Percentiles rank a stretch among this genome's conserved stretches.
Evolutionary conservation across 441 rosid species (phyloP).

Genomic region (Euphorbia schlechtendalii): DNA sequence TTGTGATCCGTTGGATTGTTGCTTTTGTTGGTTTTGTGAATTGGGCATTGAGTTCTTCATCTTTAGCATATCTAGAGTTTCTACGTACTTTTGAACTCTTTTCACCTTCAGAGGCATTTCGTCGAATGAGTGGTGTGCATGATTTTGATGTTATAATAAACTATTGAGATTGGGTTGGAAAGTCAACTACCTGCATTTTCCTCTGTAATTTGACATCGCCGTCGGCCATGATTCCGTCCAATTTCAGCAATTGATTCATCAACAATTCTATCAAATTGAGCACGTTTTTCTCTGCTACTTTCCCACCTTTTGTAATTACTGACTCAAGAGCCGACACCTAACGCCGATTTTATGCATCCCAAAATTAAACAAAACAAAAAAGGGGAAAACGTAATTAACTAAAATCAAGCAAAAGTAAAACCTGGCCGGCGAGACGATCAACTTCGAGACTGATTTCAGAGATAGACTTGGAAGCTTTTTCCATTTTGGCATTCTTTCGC

Average conservation of each 20-base stretch:
- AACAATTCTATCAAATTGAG: slow-evolving; percentile 56
- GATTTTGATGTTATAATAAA: neutral
- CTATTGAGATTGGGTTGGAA: neutral
- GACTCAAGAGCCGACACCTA: slow-evolving; percentile 81
- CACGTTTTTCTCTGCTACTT: slow-evolving; percentile 64
- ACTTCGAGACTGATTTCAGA: slow-evolving; percentile 86
- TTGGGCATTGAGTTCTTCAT: slow-evolving; percentile 55
- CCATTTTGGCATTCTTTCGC: slow-evolving; percentile 78
- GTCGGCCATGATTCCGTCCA: slow-evolving; percentile 74
- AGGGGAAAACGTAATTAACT: neutral
- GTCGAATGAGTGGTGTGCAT: neutral
- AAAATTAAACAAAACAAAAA: neutral
- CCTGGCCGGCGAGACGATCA: slow-evolving; percentile 83
- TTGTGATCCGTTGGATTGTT: slow-evolving; percentile 33
- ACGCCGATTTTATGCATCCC: slow-evolving; percentile 17
- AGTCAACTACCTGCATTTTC: slow-evolving; percentile 71
- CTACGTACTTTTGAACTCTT: slow-evolving; percentile 89
- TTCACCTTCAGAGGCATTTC: slow-evolving; percentile 42
- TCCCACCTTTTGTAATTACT: slow-evolving; percentile 60
- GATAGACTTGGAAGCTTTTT: slow-evolving; percentile 77
- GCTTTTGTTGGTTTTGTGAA: slow-evolving; percentile 25
- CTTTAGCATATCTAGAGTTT: slow-evolving; percentile 75
- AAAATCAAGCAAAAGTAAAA: slow-evolving; percentile 10
- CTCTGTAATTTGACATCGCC: slow-evolving; percentile 90
- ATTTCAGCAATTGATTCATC: slow-evolving; percentile 87